phyloP scores from a whole-genome alignment of 1,139 yeast genomes.

The Lodderomyces parapsilosis region DNA sequence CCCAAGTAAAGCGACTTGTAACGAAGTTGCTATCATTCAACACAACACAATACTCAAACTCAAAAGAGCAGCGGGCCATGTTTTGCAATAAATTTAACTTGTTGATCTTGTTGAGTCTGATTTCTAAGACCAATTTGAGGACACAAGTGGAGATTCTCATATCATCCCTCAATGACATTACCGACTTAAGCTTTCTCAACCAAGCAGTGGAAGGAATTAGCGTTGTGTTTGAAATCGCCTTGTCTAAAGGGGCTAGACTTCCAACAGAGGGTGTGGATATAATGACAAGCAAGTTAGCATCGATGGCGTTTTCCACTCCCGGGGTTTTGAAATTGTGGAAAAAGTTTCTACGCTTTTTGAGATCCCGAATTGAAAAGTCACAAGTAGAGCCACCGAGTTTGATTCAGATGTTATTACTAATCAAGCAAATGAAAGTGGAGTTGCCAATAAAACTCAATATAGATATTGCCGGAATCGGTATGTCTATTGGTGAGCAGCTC shows the following conservation, averaged over 20 bases:
- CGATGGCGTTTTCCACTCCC: slow-evolving; percentile 11
- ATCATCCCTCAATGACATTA: slow-evolving; percentile 21
- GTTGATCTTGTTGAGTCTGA: slow-evolving; percentile 31
- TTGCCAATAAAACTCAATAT: background rate
- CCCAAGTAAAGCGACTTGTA: slow-evolving; percentile 32
- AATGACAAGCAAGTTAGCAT: background rate
- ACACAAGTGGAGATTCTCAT: slow-evolving; percentile 30
- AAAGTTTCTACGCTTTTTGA: slow-evolving; percentile 6
- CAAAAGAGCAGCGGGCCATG: slow-evolving; percentile 28
- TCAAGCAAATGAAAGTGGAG: slow-evolving; percentile 1
- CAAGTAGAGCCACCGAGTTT: background rate
- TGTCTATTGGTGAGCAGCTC: background rate
- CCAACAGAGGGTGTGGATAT: slow-evolving; percentile 23
- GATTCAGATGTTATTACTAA: slow-evolving; percentile 1
- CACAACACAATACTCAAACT: slow-evolving; percentile 29
- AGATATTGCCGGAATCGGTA: background rate
- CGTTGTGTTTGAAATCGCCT: background rate
- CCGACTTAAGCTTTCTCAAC: slow-evolving; percentile 26
- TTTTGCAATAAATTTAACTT: slow-evolving; percentile 41
- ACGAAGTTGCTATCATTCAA: slow-evolving; percentile 42
- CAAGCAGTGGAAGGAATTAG: background rate
- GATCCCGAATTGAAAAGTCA: background rate
- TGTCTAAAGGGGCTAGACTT: slow-evolving; percentile 8
- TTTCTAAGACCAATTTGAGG: slow-evolving; percentile 35
- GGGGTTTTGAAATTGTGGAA: slow-evolving; percentile 21